Evolutionary conservation across 1,284 basidiomycete species (phyloP).

Genomic region (Trichosporon sp.): DNA sequence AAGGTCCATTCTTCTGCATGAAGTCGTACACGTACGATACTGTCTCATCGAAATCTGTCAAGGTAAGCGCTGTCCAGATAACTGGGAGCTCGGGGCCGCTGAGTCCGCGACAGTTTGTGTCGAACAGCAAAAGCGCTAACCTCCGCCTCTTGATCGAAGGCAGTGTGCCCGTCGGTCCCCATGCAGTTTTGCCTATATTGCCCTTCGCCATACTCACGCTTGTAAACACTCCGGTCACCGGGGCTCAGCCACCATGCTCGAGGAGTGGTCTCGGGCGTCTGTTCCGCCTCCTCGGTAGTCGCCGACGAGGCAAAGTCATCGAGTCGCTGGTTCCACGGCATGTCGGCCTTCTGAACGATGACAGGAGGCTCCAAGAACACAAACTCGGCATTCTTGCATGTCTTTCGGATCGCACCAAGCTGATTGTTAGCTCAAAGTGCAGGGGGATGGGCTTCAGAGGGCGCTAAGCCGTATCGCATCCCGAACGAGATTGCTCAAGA

Average conservation of each 20-base stretch:
- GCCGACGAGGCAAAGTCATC: constrained; percentile 58
- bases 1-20: constrained; percentile 47
- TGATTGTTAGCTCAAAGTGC: constrained; percentile 6
- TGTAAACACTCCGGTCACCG: constrained; percentile 50
- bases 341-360: constrained; percentile 64
- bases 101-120: background rate
- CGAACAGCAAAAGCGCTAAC: background rate
- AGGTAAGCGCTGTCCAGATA: constrained; percentile 1
- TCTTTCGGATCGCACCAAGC: constrained; percentile 49
- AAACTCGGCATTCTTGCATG: constrained; percentile 51
- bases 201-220: constrained; percentile 28
- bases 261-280: constrained; percentile 58
- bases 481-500: background rate
- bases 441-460: too few species aligned
- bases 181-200: background rate
- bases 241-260: constrained; percentile 72
- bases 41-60: constrained; percentile 59
- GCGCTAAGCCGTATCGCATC: too few species aligned
- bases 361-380: constrained; percentile 72
- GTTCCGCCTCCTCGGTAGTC: constrained; percentile 52
- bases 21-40: constrained; percentile 49
- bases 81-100: background rate
- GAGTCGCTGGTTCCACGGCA: constrained; percentile 52
- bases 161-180: background rate
- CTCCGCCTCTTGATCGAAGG: background rate